Base-by-base conservation (phyloP, 331 rosid genomes). In the Dryas integrifolia region DNA sequence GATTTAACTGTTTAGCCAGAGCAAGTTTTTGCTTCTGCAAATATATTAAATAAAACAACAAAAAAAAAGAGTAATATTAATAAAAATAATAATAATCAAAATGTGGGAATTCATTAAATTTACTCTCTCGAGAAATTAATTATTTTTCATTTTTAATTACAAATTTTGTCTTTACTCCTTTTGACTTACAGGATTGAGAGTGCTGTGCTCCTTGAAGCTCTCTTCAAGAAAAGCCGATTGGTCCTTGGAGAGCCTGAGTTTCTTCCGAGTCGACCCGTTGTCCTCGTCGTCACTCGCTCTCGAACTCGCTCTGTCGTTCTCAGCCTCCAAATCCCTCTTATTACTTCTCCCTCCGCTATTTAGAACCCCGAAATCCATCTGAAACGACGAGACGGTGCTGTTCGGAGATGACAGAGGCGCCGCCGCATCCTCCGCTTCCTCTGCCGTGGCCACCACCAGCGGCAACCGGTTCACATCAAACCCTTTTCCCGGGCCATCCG, bases 161-260 rank as follows among this genome's bases (percentile, higher is more conserved):
- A 58, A 74, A 56, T 9, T 21, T 48, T 15, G 21, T 3, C 5
- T n/a, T 5, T 0, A 5, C 7, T 4, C 18, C 24, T 6, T 66
- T 57, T 8, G 39, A 78, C 91, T 82, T 73, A 95, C 99, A 0
- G 99, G 99, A 63, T 92, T 95, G 57, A 95, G 92, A 57, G 99
- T 90, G 67, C 92, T 79, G 84, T 95, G 98, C 63, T 95, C 96
- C 84, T 95, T 95, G 88, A 95, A 95, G 75, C 89, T 90, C 11
- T 90, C 91, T 82, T 95, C 99, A 3, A 95, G 99, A 43, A 88
- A 95, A 77, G 96, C 94, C 0, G 99, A 95, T 68, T 95, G 99
- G 9, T 90, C 86, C 64, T 92, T 95, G 0, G 98, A 87, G 64
- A 95, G 88, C 70, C 99, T 81, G 57, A 95, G 99, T 66, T 95